Conservation (phyloP, 2,329 filamentous ascomycete species). For the Colletotrichum cordylinicola region DNA sequence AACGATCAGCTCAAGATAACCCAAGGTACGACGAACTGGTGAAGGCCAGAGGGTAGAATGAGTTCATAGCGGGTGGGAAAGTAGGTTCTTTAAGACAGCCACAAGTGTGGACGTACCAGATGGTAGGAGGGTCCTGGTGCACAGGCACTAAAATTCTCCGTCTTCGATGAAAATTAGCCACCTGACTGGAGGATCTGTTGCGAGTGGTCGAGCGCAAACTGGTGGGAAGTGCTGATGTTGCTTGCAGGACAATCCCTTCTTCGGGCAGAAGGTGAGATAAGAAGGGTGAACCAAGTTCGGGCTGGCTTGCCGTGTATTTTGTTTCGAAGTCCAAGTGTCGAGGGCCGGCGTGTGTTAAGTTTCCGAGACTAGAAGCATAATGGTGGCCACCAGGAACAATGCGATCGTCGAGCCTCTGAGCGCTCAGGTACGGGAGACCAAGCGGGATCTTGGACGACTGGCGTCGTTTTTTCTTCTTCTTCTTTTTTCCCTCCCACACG, state of each 20-base stretch:
- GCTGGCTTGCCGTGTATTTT: conserved; percentile 31
- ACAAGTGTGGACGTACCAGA: conserved; percentile 25
- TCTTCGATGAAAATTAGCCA: conserved; percentile 25
- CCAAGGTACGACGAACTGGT: conserved; percentile 25
- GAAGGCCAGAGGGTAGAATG: conserved; percentile 16
- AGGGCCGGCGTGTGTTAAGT: conserved; percentile 35
- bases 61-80: conserved; percentile 27
- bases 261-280: conserved; percentile 26
- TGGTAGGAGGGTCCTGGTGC: conserved; percentile 26
- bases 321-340: conserved; percentile 38
- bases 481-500: not conserved
- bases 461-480: conserved; percentile 4
- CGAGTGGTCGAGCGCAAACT: conserved; percentile 27
- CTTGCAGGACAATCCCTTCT: conserved; percentile 27
- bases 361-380: conserved; percentile 36
- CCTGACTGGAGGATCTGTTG: conserved; percentile 26
- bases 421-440: conserved; percentile 26
- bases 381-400: conserved; percentile 28
- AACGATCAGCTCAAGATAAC: conserved; percentile 23
- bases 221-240: conserved; percentile 26
- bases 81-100: conserved; percentile 29
- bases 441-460: conserved; percentile 23
- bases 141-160: conserved; percentile 28
- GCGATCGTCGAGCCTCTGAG: conserved; percentile 25
- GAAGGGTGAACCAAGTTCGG: conserved; percentile 29